Base-by-base conservation (phyloP, 2,329 filamentous ascomycete species). In the Cytospora piceae region DNA sequence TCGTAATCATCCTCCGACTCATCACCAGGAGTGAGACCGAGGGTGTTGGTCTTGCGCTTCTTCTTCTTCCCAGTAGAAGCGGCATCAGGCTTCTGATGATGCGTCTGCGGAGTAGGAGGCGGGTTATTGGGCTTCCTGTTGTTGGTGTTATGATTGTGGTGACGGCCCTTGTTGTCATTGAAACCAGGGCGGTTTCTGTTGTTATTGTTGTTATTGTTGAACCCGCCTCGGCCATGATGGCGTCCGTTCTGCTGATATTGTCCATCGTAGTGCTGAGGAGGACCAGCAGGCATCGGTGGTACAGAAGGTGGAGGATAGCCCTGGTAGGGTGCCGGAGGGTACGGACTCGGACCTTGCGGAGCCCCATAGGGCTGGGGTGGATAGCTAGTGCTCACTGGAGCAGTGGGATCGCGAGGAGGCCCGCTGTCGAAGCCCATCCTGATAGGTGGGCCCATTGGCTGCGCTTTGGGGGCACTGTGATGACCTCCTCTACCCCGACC, bases 31-130 rank as follows among this genome's bases (percentile, higher is more conserved):
- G 88, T 91, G 58, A 94, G 80, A 39, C 91, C 91, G 29, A 93
- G 82, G 1, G 87, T 88, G 70, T 91, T 91, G 49, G 86, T 87
- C 78, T 88, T 90, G 65, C 88, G 85, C 80, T 90, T 90, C 81
- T 91, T 91, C 75, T 88, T 89, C 75, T 88, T 89, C 66, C 81
- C 82, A 29, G 79, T 78, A 65, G 77, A 78, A 71, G 78, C 74
- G 72, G 78, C 77, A 79, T 83, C 81, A 83, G 81, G 78, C 78
- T 83, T 84, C 77, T 84, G 81, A 78, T 78, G 73, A 56, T 75
- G 72, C 27, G 67, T 65, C 20, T 74, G 72, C 31, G 72, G 73
- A 39, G 71, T 72, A 22, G 69, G 64, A 20, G 67, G 58, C 68
- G 69, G 70, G 61, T 73, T 67, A 49, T 64, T 72, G 58, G 74